These are phyloP conservation scores for Fraxinus sp. DNA, from an alignment of 305 asterid species.

Conservation along the genomic window DNA sequence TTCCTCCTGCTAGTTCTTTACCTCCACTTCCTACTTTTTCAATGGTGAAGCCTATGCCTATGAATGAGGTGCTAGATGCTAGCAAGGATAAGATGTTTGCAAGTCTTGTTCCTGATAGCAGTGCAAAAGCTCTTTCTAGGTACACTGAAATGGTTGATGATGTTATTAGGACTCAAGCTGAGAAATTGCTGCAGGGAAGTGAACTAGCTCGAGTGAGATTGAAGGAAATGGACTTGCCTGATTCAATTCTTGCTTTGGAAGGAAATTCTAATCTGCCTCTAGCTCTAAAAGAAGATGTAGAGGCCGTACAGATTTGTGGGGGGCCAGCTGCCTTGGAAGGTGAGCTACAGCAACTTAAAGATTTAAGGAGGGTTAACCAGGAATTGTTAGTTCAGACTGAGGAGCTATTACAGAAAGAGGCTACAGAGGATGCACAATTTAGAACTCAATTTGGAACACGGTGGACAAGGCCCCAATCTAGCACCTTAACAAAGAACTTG, in stretches of 20 bases:
- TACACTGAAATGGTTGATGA: conserved; percentile 97
- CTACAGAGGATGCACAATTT: conserved; percentile 83
- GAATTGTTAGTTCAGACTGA: conserved; percentile 85
- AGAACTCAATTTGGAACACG: conserved; percentile 90
- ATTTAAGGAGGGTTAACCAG: conserved; percentile 89
- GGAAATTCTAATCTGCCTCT: conserved; percentile 66
- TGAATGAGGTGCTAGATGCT: conserved; percentile 89
- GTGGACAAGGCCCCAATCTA: conserved; percentile 97
- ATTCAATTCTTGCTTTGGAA: conserved; percentile 88
- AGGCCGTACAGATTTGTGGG: conserved; percentile 95
- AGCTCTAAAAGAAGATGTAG: conserved; percentile 73
- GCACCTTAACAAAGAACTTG: conserved; percentile 84
- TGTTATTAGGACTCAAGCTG: conserved; percentile 87
- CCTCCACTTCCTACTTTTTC: conserved; percentile 86
- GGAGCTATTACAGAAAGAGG: conserved; percentile 94
- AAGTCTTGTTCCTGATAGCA: conserved; percentile 87
- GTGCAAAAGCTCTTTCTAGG: conserved; percentile 93
- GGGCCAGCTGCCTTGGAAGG: conserved; percentile 91
- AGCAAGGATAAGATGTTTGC: conserved; percentile 88
- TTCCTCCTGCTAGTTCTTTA: conserved; percentile 83
- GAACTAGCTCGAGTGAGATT: conserved; percentile 94
- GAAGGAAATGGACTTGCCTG: conserved; percentile 96
- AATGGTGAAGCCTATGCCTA: conserved; percentile 87
- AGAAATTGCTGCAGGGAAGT: conserved; percentile 96
- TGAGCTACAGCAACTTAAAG: conserved; percentile 86